Evolutionary conservation across 768 basidiomycete species (phyloP).

Genomic region (Tulasnella sp.): DNA sequence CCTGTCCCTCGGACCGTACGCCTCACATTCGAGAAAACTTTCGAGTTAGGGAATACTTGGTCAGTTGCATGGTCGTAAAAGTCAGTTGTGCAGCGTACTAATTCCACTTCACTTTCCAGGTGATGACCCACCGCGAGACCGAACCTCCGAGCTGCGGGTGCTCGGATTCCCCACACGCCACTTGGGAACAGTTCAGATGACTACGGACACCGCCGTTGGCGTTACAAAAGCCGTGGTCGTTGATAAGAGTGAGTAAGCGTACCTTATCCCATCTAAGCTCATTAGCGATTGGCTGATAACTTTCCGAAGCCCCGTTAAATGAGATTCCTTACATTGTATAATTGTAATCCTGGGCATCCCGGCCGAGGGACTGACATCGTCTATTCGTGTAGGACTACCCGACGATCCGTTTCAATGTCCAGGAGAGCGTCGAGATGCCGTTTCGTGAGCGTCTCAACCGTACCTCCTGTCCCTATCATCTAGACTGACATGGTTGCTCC

Average conservation of each 20-base stretch:
- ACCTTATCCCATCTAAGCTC: constrained; percentile 5
- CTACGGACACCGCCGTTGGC: constrained; percentile 91
- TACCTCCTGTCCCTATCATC: not conserved
- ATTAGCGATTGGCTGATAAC: not conserved
- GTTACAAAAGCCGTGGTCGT: constrained; percentile 35
- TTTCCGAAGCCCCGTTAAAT: constrained; percentile 42
- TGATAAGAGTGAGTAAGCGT: constrained; percentile 17
- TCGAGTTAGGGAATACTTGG: constrained; percentile 47
- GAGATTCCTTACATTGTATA: constrained; percentile 65
- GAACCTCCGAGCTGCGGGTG: constrained; percentile 77
- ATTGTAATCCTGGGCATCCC: constrained; percentile 3
- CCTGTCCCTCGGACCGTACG: not conserved
- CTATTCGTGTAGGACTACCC: constrained; percentile 59
- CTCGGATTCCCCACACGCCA: constrained; percentile 81
- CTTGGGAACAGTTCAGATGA: constrained; percentile 89
- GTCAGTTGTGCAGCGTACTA: not conserved
- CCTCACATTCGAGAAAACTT: not conserved
- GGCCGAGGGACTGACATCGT: not conserved
- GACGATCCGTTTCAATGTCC: constrained; percentile 74
- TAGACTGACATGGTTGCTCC: constrained; percentile 40
- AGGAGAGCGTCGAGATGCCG: constrained; percentile 96
- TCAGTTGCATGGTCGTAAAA: constrained; percentile 20
- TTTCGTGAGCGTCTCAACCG: constrained; percentile 63
- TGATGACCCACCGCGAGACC: constrained; percentile 90
- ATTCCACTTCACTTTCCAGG: constrained; percentile 35